Evolutionary conservation across 257 asterid genomes (phyloP).

Genomic region (Capsicum baccatum): DNA sequence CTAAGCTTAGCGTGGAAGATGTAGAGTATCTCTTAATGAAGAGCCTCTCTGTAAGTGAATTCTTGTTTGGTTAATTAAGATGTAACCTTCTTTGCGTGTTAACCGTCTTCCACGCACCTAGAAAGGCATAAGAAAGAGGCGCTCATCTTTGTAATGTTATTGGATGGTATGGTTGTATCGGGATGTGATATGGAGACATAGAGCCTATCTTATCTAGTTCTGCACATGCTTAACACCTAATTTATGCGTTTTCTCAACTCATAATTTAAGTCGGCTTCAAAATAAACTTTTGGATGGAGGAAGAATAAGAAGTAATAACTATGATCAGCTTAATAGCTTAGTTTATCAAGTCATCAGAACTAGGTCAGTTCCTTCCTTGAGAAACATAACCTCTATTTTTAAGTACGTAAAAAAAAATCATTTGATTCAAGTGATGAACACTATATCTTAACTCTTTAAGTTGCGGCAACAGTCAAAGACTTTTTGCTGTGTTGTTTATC

Average conservation of each 20-base stretch:
- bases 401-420: background rate
- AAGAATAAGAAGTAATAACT: background rate
- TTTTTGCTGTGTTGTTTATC: background rate
- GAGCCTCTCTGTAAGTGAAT: slow-evolving; percentile 92
- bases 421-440: background rate
- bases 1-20: slow-evolving; percentile 83
- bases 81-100: background rate
- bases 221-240: background rate
- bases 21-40: slow-evolving; percentile 95
- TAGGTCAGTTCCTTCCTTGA: background rate
- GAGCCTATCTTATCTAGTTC: background rate
- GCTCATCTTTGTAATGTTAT: background rate
- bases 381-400: background rate
- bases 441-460: background rate
- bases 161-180: background rate
- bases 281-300: background rate
- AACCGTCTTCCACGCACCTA: background rate
- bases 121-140: background rate
- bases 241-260: background rate
- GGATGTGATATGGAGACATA: background rate
- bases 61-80: slow-evolving; percentile 17
- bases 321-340: background rate
- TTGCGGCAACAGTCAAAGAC: background rate
- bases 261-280: background rate
- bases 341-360: background rate